phyloP scores from a whole-genome alignment of 169 alveolate genomes.

The Cryptosporidium bovis region DNA sequence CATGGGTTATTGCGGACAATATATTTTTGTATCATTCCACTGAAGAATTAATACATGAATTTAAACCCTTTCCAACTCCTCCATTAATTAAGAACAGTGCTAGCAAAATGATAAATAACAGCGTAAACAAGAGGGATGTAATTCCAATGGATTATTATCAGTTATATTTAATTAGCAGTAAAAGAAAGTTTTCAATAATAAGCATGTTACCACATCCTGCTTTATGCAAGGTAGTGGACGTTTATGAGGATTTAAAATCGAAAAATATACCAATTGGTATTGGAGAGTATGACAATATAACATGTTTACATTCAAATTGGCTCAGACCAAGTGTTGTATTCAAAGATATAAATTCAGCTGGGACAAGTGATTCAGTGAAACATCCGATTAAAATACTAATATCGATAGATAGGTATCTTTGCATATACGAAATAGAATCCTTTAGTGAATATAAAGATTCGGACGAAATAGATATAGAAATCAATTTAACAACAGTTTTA shows the following conservation, averaged over 20 bases:
- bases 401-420: constrained; percentile 21
- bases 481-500: constrained; percentile 16
- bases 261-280: background rate
- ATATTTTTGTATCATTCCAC: constrained; percentile 39
- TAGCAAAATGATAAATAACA: background rate
- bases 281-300: background rate
- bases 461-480: constrained; percentile 18
- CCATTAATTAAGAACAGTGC: constrained; percentile 14
- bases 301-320: constrained; percentile 31
- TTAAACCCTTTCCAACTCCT: constrained; percentile 49
- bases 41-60: constrained; percentile 32
- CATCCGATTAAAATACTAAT: constrained; percentile 5
- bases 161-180: constrained; percentile 37
- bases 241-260: constrained; percentile 15
- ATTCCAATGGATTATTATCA: constrained; percentile 44
- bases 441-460: constrained; percentile 14
- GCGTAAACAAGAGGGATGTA: constrained; percentile 9
- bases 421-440: constrained; percentile 18
- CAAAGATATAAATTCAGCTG: background rate
- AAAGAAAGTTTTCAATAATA: constrained; percentile 7
- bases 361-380: background rate
- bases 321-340: constrained; percentile 42
- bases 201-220: constrained; percentile 70
- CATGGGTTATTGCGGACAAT: constrained; percentile 28
- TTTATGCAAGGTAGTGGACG: constrained; percentile 32